phyloP scores from a whole-genome alignment of 768 basidiomycete species.

The Boletales sp. region DNA sequence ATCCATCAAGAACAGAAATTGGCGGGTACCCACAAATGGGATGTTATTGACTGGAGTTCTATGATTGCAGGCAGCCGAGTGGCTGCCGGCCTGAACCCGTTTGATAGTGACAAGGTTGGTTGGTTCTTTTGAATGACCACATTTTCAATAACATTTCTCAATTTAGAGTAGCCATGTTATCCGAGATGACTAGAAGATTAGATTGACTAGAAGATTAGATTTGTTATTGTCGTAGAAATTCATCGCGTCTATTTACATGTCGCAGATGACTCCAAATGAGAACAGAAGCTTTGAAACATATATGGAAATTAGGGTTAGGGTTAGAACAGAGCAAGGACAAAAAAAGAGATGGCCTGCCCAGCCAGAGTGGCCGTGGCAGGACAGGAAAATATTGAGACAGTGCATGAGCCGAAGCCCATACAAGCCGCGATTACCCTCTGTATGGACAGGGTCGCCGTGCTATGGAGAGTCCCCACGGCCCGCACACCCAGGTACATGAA shows the following conservation, averaged over 20 bases:
- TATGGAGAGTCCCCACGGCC: conserved; percentile 52
- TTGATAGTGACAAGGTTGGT: conserved; percentile 35
- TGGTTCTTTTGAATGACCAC: not conserved
- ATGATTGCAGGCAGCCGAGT: conserved; percentile 75
- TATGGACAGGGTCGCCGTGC: conserved; percentile 70
- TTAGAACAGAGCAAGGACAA: conserved; percentile 31
- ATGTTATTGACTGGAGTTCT: conserved; percentile 78
- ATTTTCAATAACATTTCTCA: not conserved
- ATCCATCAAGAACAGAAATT: conserved; percentile 49
- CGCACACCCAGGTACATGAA: conserved; percentile 55
- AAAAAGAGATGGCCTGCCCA: conserved; percentile 47
- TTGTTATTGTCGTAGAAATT: no score
- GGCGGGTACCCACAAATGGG: conserved; percentile 47
- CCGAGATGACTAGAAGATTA: conserved; percentile 14
- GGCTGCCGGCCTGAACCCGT: conserved; percentile 60
- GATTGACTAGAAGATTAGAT: not conserved
- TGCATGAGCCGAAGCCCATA: conserved; percentile 71
- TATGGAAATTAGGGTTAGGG: conserved; percentile 38
- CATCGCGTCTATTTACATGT: no score
- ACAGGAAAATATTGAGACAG: conserved; percentile 74
- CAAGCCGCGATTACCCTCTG: conserved; percentile 56
- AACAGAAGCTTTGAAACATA: no score
- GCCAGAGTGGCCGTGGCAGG: conserved; percentile 63
- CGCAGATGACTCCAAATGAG: no score
- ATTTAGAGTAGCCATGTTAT: conserved; percentile 19